phyloP scores from a whole-genome alignment of 257 asterid species.

The Solanum ossicruentum region DNA sequence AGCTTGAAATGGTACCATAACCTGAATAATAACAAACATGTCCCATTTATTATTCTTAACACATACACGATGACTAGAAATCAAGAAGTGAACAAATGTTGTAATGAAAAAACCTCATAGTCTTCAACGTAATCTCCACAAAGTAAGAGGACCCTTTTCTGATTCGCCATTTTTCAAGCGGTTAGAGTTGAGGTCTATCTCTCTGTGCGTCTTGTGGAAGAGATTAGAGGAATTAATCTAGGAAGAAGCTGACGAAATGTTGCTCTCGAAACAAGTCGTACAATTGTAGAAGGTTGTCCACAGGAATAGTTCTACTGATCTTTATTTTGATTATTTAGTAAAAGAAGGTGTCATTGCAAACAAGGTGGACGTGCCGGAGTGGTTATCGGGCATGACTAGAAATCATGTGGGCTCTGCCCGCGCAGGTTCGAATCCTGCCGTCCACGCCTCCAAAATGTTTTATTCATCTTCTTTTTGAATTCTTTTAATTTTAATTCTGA shows the following conservation, averaged over 20 bases:
- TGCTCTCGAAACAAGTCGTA: background rate
- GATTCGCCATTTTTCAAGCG: slow-evolving; percentile 30
- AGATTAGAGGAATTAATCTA: slow-evolving; percentile 7
- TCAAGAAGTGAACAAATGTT: background rate
- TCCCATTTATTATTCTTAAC: background rate
- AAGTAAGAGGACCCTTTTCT: slow-evolving; percentile 63
- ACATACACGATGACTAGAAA: background rate
- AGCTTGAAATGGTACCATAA: slow-evolving; percentile 96
- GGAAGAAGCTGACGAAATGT: background rate
- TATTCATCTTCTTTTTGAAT: too few relatives aligned
- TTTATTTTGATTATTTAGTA: too few relatives aligned
- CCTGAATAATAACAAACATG: slow-evolving; percentile 19
- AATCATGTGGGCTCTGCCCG: slow-evolving; percentile 7
- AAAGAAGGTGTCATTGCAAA: background rate
- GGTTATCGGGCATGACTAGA: slow-evolving; percentile 6
- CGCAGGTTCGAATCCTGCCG: slow-evolving; percentile 21
- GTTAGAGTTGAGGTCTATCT: background rate
- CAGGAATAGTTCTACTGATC: background rate
- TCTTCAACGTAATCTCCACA: slow-evolving; percentile 92
- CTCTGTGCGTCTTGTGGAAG: slow-evolving; percentile 10
- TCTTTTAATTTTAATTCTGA: too few relatives aligned
- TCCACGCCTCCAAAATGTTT: background rate
- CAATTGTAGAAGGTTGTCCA: background rate
- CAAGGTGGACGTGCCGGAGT: slow-evolving; percentile 11
- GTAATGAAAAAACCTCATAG: slow-evolving; percentile 43